Base-by-base conservation (phyloP, 2,329 filamentous ascomycete genomes). In the Xylariaceae sp. region DNA sequence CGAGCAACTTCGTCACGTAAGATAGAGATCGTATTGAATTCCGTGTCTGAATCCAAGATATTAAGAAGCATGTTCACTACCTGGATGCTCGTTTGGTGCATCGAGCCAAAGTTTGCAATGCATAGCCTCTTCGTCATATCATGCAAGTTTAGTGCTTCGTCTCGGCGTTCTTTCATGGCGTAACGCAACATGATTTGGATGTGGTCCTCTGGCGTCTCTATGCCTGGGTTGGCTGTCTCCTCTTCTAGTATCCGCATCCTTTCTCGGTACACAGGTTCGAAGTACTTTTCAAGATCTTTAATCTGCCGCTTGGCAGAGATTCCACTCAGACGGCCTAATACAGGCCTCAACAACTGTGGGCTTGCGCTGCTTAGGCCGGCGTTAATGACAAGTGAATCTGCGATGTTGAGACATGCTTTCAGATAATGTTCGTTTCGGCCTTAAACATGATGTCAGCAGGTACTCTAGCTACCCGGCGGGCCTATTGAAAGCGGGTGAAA, bases 141-240 rank as follows among this genome's bases (percentile, higher is more conserved):
- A 6, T 67, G 55, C 13, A 67, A 23, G 35, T 65, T 61, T 7
- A 66, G 55, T 2, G 72, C 63, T 55, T 78, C 75, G 0, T 72
- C 45, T 0, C 67, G 72, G 1, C 75, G 68, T 37, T 77, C 64
- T 16, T 67, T 67, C n/a, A 68, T 50, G 1, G 70, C 76, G 40
- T 67, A 75, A 4, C 67, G 65, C 3, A 77, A 54, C 70, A 77
- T 75, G 63, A 74, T 71, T 55, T 77, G 75, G 2, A 77, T 40
- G 15, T 71, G 68, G 32, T 78, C 76, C 10, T 70, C 64, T 0
- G 73, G 72, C 6, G 67, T 65, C 13, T 59, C 39, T 7, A 64
- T 44, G 2, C 57, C 53, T 0, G 54, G 44, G 1, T 62, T 50
- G 13, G 68, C 41, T n/a, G 29, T 48, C 15, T 49, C 46, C 24